Percentiles rank a stretch among this genome's conserved stretches.
Evolutionary conservation across 1,284 basidiomycete genomes (phyloP).

Genomic region (Cryptococcus amylolentus): DNA sequence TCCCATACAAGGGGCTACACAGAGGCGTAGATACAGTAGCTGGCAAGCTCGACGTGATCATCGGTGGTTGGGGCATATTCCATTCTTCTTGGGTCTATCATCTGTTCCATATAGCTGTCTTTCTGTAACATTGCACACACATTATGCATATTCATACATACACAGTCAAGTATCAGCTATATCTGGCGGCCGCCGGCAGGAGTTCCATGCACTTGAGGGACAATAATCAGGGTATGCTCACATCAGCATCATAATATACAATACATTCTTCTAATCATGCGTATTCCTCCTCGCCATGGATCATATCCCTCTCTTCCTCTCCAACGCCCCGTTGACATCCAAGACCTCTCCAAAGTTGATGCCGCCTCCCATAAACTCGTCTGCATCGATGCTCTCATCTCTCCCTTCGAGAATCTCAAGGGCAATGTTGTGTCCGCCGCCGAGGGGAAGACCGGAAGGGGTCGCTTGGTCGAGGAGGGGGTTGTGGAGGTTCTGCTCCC

Average conservation of each 20-base stretch:
- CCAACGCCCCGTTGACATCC: conserved; percentile 42
- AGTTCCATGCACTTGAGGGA: no score
- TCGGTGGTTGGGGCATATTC: no score
- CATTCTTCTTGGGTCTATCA: no score
- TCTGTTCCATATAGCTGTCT: no score
- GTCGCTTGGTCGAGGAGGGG: conserved; percentile 37
- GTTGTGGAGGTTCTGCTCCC: conserved; percentile 25
- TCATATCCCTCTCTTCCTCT: conserved; percentile 44
- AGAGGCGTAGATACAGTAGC: no score
- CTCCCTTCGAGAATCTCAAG: conserved; percentile 87
- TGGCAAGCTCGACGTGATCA: no score
- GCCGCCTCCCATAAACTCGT: conserved; percentile 61
- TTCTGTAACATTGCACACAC: no score
- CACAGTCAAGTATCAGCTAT: no score
- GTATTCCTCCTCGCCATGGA: not conserved
- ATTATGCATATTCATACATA: no score
- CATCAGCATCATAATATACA: not conserved
- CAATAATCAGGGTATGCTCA: no score
- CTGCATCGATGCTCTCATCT: conserved; percentile 72
- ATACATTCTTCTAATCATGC: not conserved
- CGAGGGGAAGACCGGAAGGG: conserved; percentile 40
- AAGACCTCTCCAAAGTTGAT: conserved; percentile 32
- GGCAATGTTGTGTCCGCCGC: conserved; percentile 63
- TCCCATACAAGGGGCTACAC: no score
- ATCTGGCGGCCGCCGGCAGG: no score